A percentile compares a stretch with the other conserved stretches of the same genome.
Conservation (phyloP, 1,284 basidiomycete genomes). For the Trametes pubescens region DNA sequence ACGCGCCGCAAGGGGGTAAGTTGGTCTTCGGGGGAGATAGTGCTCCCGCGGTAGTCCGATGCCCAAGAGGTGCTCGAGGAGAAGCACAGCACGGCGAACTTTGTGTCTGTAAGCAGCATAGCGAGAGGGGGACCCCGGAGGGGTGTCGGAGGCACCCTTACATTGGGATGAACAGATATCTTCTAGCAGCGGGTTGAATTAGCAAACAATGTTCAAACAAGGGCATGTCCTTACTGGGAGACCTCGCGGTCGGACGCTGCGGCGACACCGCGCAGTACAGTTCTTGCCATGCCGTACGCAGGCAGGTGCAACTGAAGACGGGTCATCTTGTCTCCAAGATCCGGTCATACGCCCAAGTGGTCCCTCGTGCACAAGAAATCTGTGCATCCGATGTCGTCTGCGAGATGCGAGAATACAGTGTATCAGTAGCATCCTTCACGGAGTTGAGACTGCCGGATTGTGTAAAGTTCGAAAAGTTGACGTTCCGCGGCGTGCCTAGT, state of each 20-base stretch:
- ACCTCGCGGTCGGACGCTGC: no score
- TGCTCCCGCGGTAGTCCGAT: not conserved
- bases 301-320: not conserved
- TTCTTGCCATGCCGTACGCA: no score
- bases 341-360: not conserved
- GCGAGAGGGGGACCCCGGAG: not conserved
- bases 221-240: no score
- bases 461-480: not conserved
- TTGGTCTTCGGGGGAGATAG: not conserved
- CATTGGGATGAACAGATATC: not conserved
- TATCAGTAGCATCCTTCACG: not conserved
- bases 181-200: no score
- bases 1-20: not conserved
- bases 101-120: not conserved
- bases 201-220: no score
- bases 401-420: not conserved
- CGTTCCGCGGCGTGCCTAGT: not conserved
- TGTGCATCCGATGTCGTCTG: no score
- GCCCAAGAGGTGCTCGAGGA: not conserved
- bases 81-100: not conserved
- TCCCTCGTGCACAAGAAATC: no score
- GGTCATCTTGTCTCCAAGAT: not conserved
- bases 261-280: no score
- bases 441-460: not conserved
- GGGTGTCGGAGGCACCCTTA: not conserved